Evolutionary conservation across 1,139 yeast genomes (phyloP).

Genomic region (Wickerhamomyces sp.): DNA sequence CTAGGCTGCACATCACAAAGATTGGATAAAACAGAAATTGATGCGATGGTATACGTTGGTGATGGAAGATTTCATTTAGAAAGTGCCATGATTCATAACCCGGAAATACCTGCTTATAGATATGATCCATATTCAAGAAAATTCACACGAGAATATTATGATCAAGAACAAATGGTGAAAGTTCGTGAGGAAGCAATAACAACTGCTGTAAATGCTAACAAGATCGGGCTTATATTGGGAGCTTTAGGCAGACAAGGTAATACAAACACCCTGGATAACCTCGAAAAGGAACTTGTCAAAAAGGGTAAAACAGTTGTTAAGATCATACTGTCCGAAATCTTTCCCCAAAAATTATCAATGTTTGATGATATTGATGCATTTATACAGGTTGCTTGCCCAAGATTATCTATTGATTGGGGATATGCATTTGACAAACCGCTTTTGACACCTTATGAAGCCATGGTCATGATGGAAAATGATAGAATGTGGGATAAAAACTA

Average conservation of each 20-base stretch:
- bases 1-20: conserved; percentile 94
- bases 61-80: conserved; percentile 97
- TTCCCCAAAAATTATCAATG: conserved; percentile 91
- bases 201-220: conserved; percentile 54
- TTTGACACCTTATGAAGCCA: conserved; percentile 93
- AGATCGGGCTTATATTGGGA: conserved; percentile 86
- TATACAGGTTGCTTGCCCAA: conserved; percentile 96
- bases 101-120: conserved; percentile 83
- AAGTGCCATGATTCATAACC: conserved; percentile 96
- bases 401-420: conserved; percentile 98
- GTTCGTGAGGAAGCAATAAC: conserved; percentile 73
- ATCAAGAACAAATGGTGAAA: conserved; percentile 72
- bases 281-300: conserved; percentile 48
- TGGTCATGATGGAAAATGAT: conserved; percentile 80
- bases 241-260: conserved; percentile 97
- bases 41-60: conserved; percentile 87
- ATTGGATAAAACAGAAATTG: conserved; percentile 54
- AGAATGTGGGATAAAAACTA: conserved; percentile 57
- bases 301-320: conserved; percentile 70
- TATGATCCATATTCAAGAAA: conserved; percentile 94
- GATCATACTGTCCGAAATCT: conserved; percentile 85
- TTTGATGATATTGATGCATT: conserved; percentile 93
- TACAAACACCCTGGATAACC: conserved; percentile 61
- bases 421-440: conserved; percentile 92
- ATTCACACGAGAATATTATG: conserved; percentile 85